Evolutionary conservation across 2,329 filamentous ascomycete genomes (phyloP).

Genomic region (Dactylellina leptospora): DNA sequence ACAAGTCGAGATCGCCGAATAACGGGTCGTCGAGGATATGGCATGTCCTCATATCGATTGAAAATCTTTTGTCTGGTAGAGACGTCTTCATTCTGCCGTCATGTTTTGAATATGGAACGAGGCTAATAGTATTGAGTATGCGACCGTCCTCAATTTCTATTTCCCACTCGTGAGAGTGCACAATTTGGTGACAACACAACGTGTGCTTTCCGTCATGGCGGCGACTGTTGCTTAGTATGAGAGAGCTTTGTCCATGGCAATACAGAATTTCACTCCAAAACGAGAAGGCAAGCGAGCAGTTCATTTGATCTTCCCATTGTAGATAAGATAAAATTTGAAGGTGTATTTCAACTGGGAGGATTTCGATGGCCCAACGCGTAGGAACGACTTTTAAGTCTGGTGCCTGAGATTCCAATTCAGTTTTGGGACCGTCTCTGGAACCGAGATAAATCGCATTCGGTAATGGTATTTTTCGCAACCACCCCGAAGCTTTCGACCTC

Average conservation of each 20-base stretch:
- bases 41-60: not conserved
- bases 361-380: too few relatives aligned
- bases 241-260: not conserved
- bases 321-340: conserved; percentile 15
- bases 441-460: too few relatives aligned
- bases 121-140: not conserved
- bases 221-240: not conserved
- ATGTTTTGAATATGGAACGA: not conserved
- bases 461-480: too few relatives aligned
- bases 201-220: not conserved
- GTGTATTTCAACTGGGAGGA: conserved; percentile 14
- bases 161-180: not conserved
- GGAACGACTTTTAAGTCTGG: too few relatives aligned
- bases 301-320: not conserved
- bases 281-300: conserved; percentile 9
- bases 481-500: too few relatives aligned
- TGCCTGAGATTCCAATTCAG: too few relatives aligned
- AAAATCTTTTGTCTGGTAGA: not conserved
- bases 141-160: not conserved
- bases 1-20: too few relatives aligned
- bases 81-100: not conserved
- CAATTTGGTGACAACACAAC: not conserved
- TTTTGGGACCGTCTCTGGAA: too few relatives aligned
- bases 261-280: not conserved
- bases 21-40: too few relatives aligned